Evolutionary conservation across 2,329 filamentous ascomycete species (phyloP), one percentile per base, ranked within the genome.

Genomic region (Paracamarosporium sp.): DNA sequence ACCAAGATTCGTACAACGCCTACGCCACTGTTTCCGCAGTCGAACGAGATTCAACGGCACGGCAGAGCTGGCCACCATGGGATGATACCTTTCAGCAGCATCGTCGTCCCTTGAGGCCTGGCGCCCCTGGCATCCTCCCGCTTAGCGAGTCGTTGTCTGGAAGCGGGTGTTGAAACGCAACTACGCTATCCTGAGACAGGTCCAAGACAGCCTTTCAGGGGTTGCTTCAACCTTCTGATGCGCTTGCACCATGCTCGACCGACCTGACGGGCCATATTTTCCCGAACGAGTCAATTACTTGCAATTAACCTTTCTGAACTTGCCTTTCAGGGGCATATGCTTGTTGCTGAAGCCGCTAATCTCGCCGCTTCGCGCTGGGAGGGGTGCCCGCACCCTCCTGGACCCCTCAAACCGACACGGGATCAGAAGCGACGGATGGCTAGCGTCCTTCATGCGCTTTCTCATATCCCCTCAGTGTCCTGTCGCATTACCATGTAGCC

Each of bases 391-490:
- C 58, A 61, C 63, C 61, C 59, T 55, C 63, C 61, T 60, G 66
- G 47, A 61, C 65, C 57, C 56, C 63, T 75, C 74, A 76, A 74
- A 76, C 73, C 58, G 60, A 74, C 67, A 68, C 71, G 71, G 72
- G 61, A 66, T 68, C 68, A 71, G 58, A 63, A 64, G 62, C 67
- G 65, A 71, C 70, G 66, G 66, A 70, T 60, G 67, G 57, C 61
- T 75, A 75, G 73, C 69, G 66, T 72, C 53, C 28, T 76, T 74
- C 64, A 76, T 76, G 74, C 74, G 59, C 61, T 61, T 60, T 66
- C 62, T 76, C 72, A 75, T 68, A 75, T 73, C 67, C 69, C 66
- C 63, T 61, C 68, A 65, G 61, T 55, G 50, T 64, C 67, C 68
- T 62, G 56, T 65, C 59, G 67, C 72, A 68, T 70, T 65, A 67